phyloP scores from a whole-genome alignment of 352 stramenopile species.

The Elongisporangium anandrum region DNA sequence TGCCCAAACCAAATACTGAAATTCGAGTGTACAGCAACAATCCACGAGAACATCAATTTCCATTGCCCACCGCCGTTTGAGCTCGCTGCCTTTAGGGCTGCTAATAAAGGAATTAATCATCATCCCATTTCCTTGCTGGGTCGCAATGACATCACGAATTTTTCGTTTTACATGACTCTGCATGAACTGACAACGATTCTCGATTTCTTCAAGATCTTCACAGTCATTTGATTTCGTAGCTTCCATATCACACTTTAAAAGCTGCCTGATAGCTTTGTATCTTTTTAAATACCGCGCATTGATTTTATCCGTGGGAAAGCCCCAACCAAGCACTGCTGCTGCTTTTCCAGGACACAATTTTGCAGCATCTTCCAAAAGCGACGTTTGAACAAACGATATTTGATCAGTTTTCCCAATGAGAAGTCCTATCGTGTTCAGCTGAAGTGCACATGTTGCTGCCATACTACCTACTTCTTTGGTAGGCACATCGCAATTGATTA shows the following conservation, averaged over 20 bases:
- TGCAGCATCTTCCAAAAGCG: constrained; percentile 28
- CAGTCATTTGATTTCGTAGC: constrained; percentile 1
- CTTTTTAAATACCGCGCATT: constrained; percentile 25
- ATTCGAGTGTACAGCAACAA: constrained; percentile 13
- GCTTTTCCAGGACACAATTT: constrained; percentile 20
- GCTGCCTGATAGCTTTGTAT: constrained; percentile 19
- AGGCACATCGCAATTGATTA: not conserved
- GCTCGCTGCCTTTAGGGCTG: not conserved
- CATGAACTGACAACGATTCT: constrained; percentile 19
- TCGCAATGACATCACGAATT: constrained; percentile 6
- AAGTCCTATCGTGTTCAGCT: constrained; percentile 22
- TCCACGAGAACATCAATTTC: constrained; percentile 13
- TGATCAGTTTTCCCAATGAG: constrained; percentile 17
- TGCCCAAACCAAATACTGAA: constrained; percentile 14
- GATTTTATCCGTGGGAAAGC: constrained; percentile 21
- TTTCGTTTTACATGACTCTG: constrained; percentile 14
- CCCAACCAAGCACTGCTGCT: constrained; percentile 22
- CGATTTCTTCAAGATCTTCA: constrained; percentile 20
- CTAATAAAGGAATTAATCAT: not conserved
- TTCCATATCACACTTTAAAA: constrained; percentile 3
- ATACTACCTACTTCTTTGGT: constrained; percentile 10
- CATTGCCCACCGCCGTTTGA: not conserved
- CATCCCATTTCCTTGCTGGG: not conserved
- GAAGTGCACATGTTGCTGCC: constrained; percentile 34
- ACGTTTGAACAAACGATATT: constrained; percentile 24